Conservation (phyloP, 352 stramenopile species). For the Pythium phragmitis region DNA sequence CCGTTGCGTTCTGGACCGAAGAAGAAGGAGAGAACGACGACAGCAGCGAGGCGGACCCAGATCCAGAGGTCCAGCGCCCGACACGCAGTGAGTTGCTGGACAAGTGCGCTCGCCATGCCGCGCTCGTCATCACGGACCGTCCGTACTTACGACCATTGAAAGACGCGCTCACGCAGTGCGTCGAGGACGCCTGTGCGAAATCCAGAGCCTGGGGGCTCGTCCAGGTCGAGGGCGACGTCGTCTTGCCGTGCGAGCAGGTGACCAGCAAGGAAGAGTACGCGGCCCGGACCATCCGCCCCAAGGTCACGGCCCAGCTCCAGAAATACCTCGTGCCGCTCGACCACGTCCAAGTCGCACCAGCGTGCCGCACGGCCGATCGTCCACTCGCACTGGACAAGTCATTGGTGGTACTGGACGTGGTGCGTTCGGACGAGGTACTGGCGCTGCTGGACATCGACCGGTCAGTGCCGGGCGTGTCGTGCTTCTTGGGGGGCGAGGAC, state of each 20-base stretch:
- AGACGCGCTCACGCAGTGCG: constrained; percentile 44
- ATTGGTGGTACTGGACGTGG: constrained; percentile 46
- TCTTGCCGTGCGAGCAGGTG: constrained; percentile 93
- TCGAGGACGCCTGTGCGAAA: constrained; percentile 28
- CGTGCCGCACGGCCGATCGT: constrained; percentile 26
- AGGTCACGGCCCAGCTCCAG: constrained; percentile 92
- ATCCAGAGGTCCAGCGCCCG: not conserved
- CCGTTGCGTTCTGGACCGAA: constrained; percentile 25
- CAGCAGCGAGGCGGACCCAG: not conserved
- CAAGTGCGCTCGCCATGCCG: constrained; percentile 45
- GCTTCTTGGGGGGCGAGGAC: constrained; percentile 71
- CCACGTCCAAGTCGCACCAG: constrained; percentile 31
- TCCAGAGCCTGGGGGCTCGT: constrained; percentile 70
- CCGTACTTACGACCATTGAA: constrained; percentile 67
- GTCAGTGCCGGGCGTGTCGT: constrained; percentile 48
- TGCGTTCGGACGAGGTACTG: constrained; percentile 36
- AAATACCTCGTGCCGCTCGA: constrained; percentile 81
- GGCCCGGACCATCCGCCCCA: constrained; percentile 96
- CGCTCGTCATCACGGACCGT: constrained; percentile 74
- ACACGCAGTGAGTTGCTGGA: constrained; percentile 44
- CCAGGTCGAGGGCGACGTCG: constrained; percentile 97
- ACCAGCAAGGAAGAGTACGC: constrained; percentile 95
- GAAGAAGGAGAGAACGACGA: constrained; percentile 15
- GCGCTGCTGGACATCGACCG: constrained; percentile 61
- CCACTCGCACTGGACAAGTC: constrained; percentile 23